Base-by-base conservation (phyloP, 2,329 filamentous ascomycete species). In the Lomentospora prolificans region DNA sequence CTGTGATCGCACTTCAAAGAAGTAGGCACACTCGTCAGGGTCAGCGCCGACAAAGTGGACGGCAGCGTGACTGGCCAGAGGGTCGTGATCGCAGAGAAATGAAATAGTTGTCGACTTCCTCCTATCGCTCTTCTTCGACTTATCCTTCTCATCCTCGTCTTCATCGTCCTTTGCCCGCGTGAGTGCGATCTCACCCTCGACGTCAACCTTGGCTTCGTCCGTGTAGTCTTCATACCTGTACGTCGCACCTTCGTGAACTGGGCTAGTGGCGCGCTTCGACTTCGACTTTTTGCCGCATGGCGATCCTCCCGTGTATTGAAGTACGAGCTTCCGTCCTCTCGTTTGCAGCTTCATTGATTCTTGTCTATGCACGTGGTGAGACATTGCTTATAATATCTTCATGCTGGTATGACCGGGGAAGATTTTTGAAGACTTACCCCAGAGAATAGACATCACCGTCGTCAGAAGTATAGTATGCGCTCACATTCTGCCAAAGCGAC, bases 11-110 rank as follows among this genome's bases (percentile, higher is more conserved):
- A 91, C 86, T 69, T 97, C 91, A 73, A 99, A 99, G 71, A 95
- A 88, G 72, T 97, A 99, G 28, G 89, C 84, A 76, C 94, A 99
- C 58, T 95, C 86, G 66, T 97, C 91, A 41, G 89, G 86, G 59
- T 91, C 86, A 46, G 75, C 74, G 58, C 88, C 89, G 58, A 97
- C 86, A 67, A 96, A 99, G 19, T 89, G 90, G 36, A 94, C 77
- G 3, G 81, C 79, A 3, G 90, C 85, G 41, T 81, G 77, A 3
- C 81, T 80, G 28, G 77, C 79, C 1, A 85, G 75, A 1, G 89
- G 84, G 63, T 96, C 90, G 59, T 82, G 83, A 67, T 96, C 91
- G 75, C 94, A 99, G 61, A 94, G 85, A 68, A 97, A 92, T 24
- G 90, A 94, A 70, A 99, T 90, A 57, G 91, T 85, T 10, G 91